A percentile compares a stretch with the other conserved stretches of the same genome.
phyloP scores from a whole-genome alignment of 2,329 filamentous ascomycete genomes.

The Epichloe amarillans region DNA sequence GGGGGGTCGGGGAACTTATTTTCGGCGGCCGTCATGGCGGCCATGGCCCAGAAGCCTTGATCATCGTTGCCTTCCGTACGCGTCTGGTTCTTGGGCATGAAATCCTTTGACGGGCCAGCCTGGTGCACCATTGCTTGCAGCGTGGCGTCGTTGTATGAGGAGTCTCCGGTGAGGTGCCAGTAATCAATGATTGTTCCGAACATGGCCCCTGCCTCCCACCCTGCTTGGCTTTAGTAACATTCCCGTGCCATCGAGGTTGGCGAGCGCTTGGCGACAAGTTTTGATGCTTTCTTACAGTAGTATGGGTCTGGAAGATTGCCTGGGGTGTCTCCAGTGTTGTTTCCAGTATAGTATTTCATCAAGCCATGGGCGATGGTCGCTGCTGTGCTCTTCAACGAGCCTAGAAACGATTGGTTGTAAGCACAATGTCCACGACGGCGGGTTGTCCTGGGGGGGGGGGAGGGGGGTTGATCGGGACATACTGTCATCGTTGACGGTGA shows the following conservation, averaged over 20 bases:
- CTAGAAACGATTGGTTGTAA: conserved; percentile 15
- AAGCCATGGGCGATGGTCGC: conserved; percentile 33
- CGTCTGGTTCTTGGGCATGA: conserved; percentile 55
- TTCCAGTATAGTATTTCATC: conserved; percentile 40
- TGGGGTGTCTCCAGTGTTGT: conserved; percentile 43
- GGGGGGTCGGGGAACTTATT: conserved; percentile 57
- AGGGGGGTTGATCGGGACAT: conserved; percentile 4
- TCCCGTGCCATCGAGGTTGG: background rate
- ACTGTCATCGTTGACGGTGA: conserved; percentile 22
- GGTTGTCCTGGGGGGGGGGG: background rate
- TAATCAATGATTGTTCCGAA: conserved; percentile 61
- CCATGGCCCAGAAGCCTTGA: conserved; percentile 76
- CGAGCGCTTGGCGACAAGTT: conserved; percentile 20
- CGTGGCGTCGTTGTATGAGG: conserved; percentile 47
- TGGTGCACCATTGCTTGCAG: conserved; percentile 48
- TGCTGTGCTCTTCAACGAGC: conserved; percentile 36
- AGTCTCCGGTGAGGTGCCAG: conserved; percentile 56
- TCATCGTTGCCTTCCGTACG: conserved; percentile 56
- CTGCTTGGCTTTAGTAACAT: conserved; percentile 11
- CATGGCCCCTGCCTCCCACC: conserved; percentile 63
- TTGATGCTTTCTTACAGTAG: conserved; percentile 35
- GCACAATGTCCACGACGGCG: background rate
- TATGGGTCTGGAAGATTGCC: conserved; percentile 48
- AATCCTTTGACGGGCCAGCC: conserved; percentile 43
- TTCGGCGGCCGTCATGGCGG: conserved; percentile 67